These are phyloP conservation scores for Boletus pseudopeckii DNA, from an alignment of 768 basidiomycete genomes.

Conservation along the genomic window DNA sequence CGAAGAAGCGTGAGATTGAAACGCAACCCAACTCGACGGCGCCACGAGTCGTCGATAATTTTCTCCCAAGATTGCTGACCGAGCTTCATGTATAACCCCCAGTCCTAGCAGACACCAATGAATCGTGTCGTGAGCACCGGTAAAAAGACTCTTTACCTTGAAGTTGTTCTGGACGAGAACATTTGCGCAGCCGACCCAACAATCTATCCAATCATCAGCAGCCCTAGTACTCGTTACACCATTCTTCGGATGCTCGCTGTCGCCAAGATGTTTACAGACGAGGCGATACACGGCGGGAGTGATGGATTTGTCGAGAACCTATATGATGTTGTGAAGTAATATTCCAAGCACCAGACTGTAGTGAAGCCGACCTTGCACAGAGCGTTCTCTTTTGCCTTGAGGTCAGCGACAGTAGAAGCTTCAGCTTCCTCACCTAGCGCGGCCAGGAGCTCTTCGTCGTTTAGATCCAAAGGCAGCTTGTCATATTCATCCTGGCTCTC, in stretches of 20 bases:
- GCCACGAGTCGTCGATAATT: constrained; percentile 48
- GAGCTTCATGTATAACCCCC: constrained; percentile 54
- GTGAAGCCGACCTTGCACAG: constrained; percentile 45
- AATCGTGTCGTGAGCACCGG: neutral
- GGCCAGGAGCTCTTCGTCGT: constrained; percentile 58
- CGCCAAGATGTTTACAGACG: constrained; percentile 46
- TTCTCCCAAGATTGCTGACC: constrained; percentile 54
- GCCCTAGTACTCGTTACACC: constrained; percentile 29
- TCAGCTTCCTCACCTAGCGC: constrained; percentile 43
- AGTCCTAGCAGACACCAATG: constrained; percentile 41
- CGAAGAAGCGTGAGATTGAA: constrained; percentile 56
- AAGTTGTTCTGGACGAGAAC: constrained; percentile 53
- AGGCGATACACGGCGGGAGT: constrained; percentile 54
- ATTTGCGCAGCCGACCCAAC: constrained; percentile 70
- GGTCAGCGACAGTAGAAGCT: constrained; percentile 22
- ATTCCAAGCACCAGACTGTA: neutral
- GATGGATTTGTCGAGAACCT: constrained; percentile 51
- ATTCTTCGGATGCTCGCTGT: constrained; percentile 20
- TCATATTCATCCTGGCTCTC: constrained; percentile 82
- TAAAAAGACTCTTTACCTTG: constrained; percentile 32
- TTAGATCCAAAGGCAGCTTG: constrained; percentile 52
- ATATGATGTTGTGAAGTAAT: neutral
- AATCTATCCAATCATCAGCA: constrained; percentile 59
- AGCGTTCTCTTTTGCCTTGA: constrained; percentile 43
- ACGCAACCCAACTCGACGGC: constrained; percentile 58